A percentile compares a stretch with the other conserved stretches of the same genome.
phyloP scores from a whole-genome alignment of 352 stramenopile genomes.

The Phytophthora lateralis region DNA sequence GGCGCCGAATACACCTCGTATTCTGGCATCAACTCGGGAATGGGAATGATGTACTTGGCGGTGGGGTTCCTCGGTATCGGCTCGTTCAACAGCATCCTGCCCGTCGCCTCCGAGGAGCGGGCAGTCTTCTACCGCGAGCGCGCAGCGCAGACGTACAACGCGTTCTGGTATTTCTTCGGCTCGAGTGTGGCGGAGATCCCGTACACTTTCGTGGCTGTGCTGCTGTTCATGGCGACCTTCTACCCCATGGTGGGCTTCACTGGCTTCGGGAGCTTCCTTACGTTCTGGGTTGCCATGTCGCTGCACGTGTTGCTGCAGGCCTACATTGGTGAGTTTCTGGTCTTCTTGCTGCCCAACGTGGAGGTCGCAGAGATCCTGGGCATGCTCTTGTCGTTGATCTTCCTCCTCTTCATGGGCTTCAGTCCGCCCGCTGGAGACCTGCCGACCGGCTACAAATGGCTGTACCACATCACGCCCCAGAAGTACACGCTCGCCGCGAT shows the following conservation, averaged over 20 bases:
- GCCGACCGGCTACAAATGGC: slow-evolving; percentile 8
- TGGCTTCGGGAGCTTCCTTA: slow-evolving; percentile 32
- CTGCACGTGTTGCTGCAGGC: slow-evolving; percentile 41
- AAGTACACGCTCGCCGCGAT: slow-evolving; percentile 4
- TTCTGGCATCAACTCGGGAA: slow-evolving; percentile 40
- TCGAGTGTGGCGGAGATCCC: slow-evolving; percentile 25
- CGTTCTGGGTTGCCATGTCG: slow-evolving; percentile 47
- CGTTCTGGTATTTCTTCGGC: slow-evolving; percentile 28
- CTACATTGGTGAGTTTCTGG: slow-evolving; percentile 42
- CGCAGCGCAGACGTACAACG: slow-evolving; percentile 23
- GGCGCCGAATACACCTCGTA: slow-evolving; percentile 47
- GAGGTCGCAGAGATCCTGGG: slow-evolving; percentile 14
- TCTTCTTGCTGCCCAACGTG: slow-evolving; percentile 24
- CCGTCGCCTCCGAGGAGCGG: slow-evolving; percentile 20
- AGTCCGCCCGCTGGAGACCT: neutral
- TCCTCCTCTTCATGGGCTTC: slow-evolving; percentile 11
- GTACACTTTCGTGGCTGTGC: slow-evolving; percentile 15
- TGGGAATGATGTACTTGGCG: slow-evolving; percentile 81
- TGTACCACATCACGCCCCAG: slow-evolving; percentile 7
- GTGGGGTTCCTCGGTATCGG: slow-evolving; percentile 64
- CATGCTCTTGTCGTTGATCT: slow-evolving; percentile 2
- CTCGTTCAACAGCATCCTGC: slow-evolving; percentile 25
- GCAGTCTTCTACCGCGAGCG: slow-evolving; percentile 27
- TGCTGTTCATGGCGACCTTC: slow-evolving; percentile 26
- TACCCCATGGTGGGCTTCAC: slow-evolving; percentile 33